These are phyloP conservation scores for Mycena polygramma DNA, from an alignment of 768 basidiomycete species.

Conservation along the genomic window DNA sequence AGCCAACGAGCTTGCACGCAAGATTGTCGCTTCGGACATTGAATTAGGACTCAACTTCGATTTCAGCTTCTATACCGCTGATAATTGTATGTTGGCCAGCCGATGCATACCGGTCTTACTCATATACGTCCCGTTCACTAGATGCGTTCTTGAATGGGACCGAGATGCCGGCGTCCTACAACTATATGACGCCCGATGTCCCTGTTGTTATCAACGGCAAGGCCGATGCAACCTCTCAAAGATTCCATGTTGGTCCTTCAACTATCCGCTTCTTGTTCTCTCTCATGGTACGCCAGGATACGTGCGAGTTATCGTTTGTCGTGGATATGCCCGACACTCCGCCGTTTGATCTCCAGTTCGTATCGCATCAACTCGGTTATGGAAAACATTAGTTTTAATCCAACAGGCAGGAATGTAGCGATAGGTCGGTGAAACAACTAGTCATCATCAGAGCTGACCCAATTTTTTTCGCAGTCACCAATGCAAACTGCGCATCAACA, in stretches of 20 bases:
- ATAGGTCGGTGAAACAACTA: constrained; percentile 50
- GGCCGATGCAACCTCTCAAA: constrained; percentile 60
- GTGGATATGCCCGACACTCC: constrained; percentile 58
- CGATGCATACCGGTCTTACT: not conserved
- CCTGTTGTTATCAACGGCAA: constrained; percentile 59
- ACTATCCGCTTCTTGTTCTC: not conserved
- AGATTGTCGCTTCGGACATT: constrained; percentile 68
- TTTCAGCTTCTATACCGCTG: constrained; percentile 60
- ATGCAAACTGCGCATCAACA: constrained; percentile 69
- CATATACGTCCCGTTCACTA: constrained; percentile 34
- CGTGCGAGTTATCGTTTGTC: constrained; percentile 55
- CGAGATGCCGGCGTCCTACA: constrained; percentile 51
- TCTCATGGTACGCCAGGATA: constrained; percentile 48
- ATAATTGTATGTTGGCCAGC: constrained; percentile 59
- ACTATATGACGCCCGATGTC: constrained; percentile 60
- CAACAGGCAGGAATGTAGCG: constrained; percentile 54
- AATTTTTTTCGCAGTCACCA: constrained; percentile 48
- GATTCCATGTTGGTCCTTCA: constrained; percentile 57
- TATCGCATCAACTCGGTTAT: not conserved
- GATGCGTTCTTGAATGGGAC: constrained; percentile 65
- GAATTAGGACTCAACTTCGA: constrained; percentile 51
- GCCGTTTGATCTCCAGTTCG: constrained; percentile 57
- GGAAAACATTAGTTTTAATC: not conserved
- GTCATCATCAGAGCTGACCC: not conserved
- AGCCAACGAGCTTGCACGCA: constrained; percentile 69